Evolutionary conservation across 1,284 basidiomycete genomes (phyloP).

Genomic region (Pisolithus thermaeus): DNA sequence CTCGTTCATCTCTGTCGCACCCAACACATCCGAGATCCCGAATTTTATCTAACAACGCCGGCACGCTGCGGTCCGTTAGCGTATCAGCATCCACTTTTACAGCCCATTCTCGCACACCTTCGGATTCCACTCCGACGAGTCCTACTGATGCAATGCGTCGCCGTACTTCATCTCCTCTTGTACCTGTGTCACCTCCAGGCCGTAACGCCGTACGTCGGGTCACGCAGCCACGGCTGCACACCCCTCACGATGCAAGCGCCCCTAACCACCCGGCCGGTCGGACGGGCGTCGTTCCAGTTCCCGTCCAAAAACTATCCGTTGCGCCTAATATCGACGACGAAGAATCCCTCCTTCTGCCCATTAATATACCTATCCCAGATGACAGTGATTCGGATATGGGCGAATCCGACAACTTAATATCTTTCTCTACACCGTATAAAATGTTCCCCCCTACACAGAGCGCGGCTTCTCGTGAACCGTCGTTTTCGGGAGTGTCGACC

Average conservation of each 20-base stretch:
- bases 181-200: constrained; percentile 31
- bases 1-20: constrained; percentile 36
- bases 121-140: constrained; percentile 45
- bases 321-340: constrained; percentile 41
- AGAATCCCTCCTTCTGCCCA: constrained; percentile 65
- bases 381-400: constrained; percentile 63
- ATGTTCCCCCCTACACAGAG: constrained; percentile 34
- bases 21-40: constrained; percentile 43
- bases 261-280: constrained; percentile 26
- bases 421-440: constrained; percentile 66
- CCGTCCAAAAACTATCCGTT: constrained; percentile 32
- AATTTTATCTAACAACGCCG: constrained; percentile 32
- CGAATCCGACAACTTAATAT: constrained; percentile 55
- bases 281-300: constrained; percentile 27
- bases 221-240: constrained; percentile 42
- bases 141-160: constrained; percentile 34
- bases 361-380: constrained; percentile 64
- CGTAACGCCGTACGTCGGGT: constrained; percentile 39
- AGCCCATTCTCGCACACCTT: constrained; percentile 36
- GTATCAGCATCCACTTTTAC: constrained; percentile 20
- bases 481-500: constrained; percentile 48
- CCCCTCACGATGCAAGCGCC: constrained; percentile 35
- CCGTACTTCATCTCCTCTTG: constrained; percentile 51
- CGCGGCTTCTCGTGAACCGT: constrained; percentile 26
- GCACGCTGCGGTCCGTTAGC: constrained; percentile 37